phyloP scores from a whole-genome alignment of 352 stramenopile species.

The Pythium aristosporum region DNA sequence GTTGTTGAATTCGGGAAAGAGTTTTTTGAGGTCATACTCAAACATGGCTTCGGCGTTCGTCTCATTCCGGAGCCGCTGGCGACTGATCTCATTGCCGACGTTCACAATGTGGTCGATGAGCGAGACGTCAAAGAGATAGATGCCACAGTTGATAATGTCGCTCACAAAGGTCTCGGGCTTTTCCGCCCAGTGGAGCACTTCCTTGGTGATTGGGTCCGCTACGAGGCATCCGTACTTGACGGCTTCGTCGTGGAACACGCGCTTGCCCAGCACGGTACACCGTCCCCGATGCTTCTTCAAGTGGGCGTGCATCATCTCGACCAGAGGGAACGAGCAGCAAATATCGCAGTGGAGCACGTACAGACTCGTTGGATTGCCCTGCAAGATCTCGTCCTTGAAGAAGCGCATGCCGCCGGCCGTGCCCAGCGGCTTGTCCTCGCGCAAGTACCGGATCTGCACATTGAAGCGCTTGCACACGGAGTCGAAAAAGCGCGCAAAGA shows the following conservation, averaged over 20 bases:
- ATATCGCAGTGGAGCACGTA: constrained; percentile 88
- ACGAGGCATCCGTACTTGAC: constrained; percentile 90
- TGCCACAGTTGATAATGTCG: constrained; percentile 90
- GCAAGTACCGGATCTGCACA: constrained; percentile 83
- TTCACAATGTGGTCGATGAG: constrained; percentile 77
- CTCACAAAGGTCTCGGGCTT: constrained; percentile 90
- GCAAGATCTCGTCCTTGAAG: constrained; percentile 84
- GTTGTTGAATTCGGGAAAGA: constrained; percentile 88
- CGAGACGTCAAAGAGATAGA: constrained; percentile 86
- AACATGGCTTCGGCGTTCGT: constrained; percentile 68
- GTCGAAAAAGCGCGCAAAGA: constrained; percentile 89
- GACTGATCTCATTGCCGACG: constrained; percentile 79
- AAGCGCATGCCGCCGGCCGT: constrained; percentile 82
- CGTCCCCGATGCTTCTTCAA: constrained; percentile 66
- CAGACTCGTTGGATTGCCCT: constrained; percentile 64
- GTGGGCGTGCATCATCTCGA: constrained; percentile 89
- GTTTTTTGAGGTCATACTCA: constrained; percentile 81
- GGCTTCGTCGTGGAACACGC: constrained; percentile 86
- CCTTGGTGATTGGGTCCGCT: constrained; percentile 64
- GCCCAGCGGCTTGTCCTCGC: constrained; percentile 76
- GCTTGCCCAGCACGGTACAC: constrained; percentile 84
- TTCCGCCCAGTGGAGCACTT: constrained; percentile 89
- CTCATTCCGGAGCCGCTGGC: constrained; percentile 73
- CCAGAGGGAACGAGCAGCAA: constrained; percentile 86
- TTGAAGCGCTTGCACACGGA: constrained; percentile 79